Evolutionary conservation across 2,329 filamentous ascomycete species (phyloP).

Genomic region (Colletotrichum graminicola): DNA sequence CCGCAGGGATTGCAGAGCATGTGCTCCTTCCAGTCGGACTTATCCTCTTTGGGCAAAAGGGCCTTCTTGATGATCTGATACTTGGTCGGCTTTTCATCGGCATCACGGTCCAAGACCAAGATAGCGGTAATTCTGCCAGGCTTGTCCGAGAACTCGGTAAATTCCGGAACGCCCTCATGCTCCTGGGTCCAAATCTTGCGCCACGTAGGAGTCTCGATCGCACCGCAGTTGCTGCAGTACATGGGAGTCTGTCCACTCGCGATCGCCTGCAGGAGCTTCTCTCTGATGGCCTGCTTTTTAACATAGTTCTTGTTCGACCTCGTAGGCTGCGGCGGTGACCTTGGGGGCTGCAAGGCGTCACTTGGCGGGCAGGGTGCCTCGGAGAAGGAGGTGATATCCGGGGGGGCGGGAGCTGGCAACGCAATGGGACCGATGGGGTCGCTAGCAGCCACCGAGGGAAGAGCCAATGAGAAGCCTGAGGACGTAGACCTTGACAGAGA

Average conservation of each 20-base stretch:
- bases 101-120: constrained; percentile 73
- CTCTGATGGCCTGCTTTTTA: constrained; percentile 72
- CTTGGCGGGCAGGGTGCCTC: constrained; percentile 59
- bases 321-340: constrained; percentile 54
- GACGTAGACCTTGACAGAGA: constrained; percentile 42
- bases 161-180: constrained; percentile 75
- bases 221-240: constrained; percentile 92
- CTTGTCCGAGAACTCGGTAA: constrained; percentile 78
- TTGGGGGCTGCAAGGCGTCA: constrained; percentile 54
- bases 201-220: constrained; percentile 97
- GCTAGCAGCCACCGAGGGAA: constrained; percentile 51
- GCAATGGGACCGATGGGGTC: constrained; percentile 50
- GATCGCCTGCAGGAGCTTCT: constrained; percentile 73
- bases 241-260: constrained; percentile 86
- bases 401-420: constrained; percentile 46
- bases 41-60: constrained; percentile 71
- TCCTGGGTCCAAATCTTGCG: constrained; percentile 90
- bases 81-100: constrained; percentile 70
- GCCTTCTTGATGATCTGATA: constrained; percentile 86
- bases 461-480: constrained; percentile 48
- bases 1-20: constrained; percentile 96
- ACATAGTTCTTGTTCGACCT: constrained; percentile 72
- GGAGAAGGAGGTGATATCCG: constrained; percentile 47
- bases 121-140: constrained; percentile 82
- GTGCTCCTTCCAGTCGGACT: constrained; percentile 75